Evolutionary conservation across 176 grass and related monocot genomes (phyloP), one percentile per base, ranked within the genome.

Genomic region (Pontederia crassipes): DNA sequence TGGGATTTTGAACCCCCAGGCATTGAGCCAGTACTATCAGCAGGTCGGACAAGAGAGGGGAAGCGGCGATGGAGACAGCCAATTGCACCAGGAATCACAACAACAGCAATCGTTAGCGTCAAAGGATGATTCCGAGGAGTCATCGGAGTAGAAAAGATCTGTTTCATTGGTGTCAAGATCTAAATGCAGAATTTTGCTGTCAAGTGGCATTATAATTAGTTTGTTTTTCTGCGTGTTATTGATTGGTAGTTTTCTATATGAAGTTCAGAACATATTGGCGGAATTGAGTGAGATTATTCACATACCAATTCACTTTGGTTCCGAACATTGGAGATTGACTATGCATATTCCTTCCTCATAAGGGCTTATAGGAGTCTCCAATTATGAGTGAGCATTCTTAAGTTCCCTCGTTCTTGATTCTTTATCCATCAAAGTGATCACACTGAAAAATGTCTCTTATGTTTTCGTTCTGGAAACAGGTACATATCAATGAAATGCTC

Each of bases 21-120:
- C 66, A 8, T 26, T 69, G 66, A 69, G 66, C 18, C 66, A 69
- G 10, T 69, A 56, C 66, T 69, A 48, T 69, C 66, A 69, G 35
- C 66, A 68, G 29, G 46, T 56, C 2, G 52, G 28, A 10, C 66
- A 57, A 4, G 32, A 52, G 12, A 54, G 49, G 35, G 40, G 15
- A 12, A 45, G 60, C 15, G 60, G 60, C 15, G 15, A 5, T 45
- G 60, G 57, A 20, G 10, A 40, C 5, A 8, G 35, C 28, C 29
- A 62, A 17, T 62, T 62, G 29, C 32, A 62, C n/a, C 28, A 65
- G 9, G 47, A 63, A 63, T 17, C 48, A 14, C 47, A 52, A 8
- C 46, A 17, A 40, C 62, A 65, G 11, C 17, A 65, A 65, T 65
- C 62, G 14, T 48, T 50, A 2, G 28, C 62, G 27, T 48, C 62